Base-by-base conservation (phyloP, 2,329 filamentous ascomycete genomes). In the Venturia pyrina region DNA sequence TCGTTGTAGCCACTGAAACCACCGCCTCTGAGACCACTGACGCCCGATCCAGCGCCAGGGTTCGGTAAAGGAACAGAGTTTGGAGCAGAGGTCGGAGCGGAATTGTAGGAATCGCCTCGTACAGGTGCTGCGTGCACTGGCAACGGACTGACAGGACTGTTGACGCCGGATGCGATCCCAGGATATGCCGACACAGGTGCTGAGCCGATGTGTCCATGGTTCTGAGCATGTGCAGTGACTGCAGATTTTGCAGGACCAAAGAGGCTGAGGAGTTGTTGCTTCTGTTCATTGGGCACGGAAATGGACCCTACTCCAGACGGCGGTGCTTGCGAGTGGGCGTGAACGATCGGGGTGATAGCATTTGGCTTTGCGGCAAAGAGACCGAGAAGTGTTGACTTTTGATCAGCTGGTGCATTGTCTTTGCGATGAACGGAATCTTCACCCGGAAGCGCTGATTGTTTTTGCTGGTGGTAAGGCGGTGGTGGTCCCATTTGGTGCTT, bases 91-190 rank as follows among this genome's bases (percentile, higher is more conserved):
- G 53, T 59, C 5, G 53, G 53, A 37, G 53, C 53, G 32, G 53
- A 59, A 32, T 59, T 59, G 28, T 37, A 37, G 74, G 17, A 68
- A 69, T 5, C 66, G 65, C 56, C 70, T 68, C 43, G 70, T 73
- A 7, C 70, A 70, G 60, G 71, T 72, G 53, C 53, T 3, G 28
- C 53, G 21, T 59, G 53, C n/a, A 69, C 68, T 5, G 72, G 74
- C 4, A 77, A 66, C 7, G 75, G 75, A 64, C 73, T 75, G 5
- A 77, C 75, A 0, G 75, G 75, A 66, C 75, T 77, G 37, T 74
- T 73, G 21, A 59, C 53, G 11, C 53, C 32, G n/a, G 53, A 59
- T 37, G 32, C 28, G 32, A 37, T 37, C 8, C 24, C 43, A 37
- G 46, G 43, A 17, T n/a, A 37, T 8, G 53, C 53, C 3, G 53